Evolutionary conservation across 495 filamentous ascomycete species (phyloP).

Genomic region (Bacidia gigantensis): DNA sequence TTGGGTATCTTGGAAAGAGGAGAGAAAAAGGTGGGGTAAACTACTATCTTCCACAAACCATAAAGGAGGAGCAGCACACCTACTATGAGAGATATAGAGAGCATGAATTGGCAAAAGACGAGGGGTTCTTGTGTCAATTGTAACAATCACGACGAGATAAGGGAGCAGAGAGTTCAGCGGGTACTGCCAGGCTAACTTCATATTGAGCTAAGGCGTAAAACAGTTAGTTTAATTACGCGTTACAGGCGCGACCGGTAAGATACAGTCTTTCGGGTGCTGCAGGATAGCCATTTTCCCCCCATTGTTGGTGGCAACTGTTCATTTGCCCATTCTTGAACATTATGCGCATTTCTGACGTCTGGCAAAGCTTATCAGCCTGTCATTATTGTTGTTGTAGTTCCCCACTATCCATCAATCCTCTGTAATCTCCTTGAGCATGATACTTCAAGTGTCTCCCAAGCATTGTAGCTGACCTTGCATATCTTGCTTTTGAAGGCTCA

Average conservation of each 20-base stretch:
- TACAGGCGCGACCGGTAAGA: too few relatives aligned
- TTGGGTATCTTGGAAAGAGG: conserved; percentile 51
- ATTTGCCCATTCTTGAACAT: not conserved
- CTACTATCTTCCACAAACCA: conserved; percentile 33
- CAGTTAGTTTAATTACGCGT: too few relatives aligned
- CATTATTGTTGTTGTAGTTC: not conserved
- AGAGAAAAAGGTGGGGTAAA: conserved; percentile 46
- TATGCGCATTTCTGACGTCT: not conserved
- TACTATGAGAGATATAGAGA: not conserved
- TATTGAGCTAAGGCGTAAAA: too few relatives aligned
- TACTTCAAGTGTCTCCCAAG: not conserved
- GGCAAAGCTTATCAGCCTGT: not conserved
- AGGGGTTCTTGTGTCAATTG: too few relatives aligned
- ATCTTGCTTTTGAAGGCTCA: not conserved
- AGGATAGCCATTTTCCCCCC: too few relatives aligned
- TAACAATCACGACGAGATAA: too few relatives aligned
- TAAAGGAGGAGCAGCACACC: not conserved
- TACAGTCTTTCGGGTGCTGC: too few relatives aligned
- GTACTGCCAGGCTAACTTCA: too few relatives aligned
- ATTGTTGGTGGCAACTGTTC: not conserved
- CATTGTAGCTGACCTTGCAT: not conserved
- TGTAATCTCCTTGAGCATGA: not conserved
- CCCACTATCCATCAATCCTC: not conserved
- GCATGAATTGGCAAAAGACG: too few relatives aligned
- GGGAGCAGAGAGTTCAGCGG: too few relatives aligned